A percentile compares a stretch with the other conserved stretches of the same genome.
Evolutionary conservation across 345 rosid species (phyloP).

Genomic region (Adansonia digitata): DNA sequence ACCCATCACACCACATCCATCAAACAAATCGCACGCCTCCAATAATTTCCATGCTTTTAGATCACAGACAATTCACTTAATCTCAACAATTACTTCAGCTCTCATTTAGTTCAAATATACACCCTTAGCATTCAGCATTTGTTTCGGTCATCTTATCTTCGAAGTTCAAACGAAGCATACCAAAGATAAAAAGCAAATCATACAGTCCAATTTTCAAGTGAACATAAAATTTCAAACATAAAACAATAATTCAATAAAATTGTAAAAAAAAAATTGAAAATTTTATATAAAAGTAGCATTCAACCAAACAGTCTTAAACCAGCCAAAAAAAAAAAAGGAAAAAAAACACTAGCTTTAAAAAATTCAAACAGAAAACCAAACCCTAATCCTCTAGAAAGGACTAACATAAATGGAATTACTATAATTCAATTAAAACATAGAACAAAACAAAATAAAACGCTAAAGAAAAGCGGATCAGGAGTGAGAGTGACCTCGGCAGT

Average conservation of each 20-base stretch:
- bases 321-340: no score
- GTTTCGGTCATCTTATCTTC: not conserved
- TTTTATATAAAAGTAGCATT: not conserved
- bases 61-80: not conserved
- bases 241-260: not conserved
- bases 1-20: not conserved
- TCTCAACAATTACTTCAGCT: not conserved
- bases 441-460: not conserved
- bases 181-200: not conserved
- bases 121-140: not conserved
- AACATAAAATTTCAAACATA: not conserved
- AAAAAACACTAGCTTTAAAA: not conserved
- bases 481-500: slow-evolving; percentile 55
- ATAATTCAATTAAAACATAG: not conserved
- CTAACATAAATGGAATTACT: not conserved
- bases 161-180: not conserved
- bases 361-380: slow-evolving; percentile 3
- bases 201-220: not conserved
- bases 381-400: not conserved
- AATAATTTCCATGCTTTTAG: not conserved
- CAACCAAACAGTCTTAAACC: not conserved
- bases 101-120: not conserved
- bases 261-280: not conserved
- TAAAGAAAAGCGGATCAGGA: slow-evolving; percentile 4
- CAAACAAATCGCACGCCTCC: not conserved